phyloP scores from a whole-genome alignment of 169 alveolate species.

The Sarcocystis neurona region DNA sequence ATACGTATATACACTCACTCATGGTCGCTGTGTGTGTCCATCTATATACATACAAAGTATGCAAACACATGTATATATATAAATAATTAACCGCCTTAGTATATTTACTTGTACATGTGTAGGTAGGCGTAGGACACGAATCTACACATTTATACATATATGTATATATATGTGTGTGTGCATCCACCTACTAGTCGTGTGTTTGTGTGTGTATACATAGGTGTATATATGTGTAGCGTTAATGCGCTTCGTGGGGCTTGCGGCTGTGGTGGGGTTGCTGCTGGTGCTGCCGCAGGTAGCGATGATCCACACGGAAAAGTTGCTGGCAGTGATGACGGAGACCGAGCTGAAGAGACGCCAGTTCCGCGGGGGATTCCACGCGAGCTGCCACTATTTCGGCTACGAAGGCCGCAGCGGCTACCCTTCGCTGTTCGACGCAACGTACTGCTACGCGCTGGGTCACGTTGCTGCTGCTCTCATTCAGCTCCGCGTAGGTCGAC shows the following conservation, averaged over 20 bases:
- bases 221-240: neutral
- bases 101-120: neutral
- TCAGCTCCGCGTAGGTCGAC: constrained; percentile 73
- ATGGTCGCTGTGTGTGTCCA: too few relatives aligned
- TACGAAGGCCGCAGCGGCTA: constrained; percentile 99
- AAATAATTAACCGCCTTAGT: neutral
- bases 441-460: constrained; percentile 98
- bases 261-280: neutral
- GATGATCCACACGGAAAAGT: constrained; percentile 97
- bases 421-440: constrained; percentile 95
- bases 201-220: neutral
- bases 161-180: neutral
- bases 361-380: constrained; percentile 64
- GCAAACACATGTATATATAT: neutral
- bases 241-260: neutral
- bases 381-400: constrained; percentile 94
- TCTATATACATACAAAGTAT: too few relatives aligned
- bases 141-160: neutral
- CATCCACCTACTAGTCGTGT: neutral
- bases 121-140: neutral
- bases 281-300: constrained; percentile 84
- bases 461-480: constrained; percentile 92
- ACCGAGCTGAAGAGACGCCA: constrained; percentile 67
- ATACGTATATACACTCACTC: too few relatives aligned
- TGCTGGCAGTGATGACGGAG: constrained; percentile 89